phyloP scores from a whole-genome alignment of 495 filamentous ascomycete species.

The Aspergillus campestris region DNA sequence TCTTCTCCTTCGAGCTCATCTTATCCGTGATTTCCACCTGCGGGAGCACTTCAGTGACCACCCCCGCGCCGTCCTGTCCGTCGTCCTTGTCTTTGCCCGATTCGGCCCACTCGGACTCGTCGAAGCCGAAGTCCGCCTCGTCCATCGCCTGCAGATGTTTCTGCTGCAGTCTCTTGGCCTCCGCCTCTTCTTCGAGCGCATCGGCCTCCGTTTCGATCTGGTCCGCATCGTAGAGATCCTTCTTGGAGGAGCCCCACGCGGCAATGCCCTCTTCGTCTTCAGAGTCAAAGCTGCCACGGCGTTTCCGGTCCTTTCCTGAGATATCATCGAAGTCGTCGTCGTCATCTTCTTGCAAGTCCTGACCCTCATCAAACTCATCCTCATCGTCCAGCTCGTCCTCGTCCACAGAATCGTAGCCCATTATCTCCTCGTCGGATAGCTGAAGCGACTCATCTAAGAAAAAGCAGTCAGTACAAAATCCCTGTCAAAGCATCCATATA shows the following conservation, averaged over 20 bases:
- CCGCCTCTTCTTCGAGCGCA: constrained; percentile 84
- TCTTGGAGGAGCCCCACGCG: constrained; percentile 79
- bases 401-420: constrained; percentile 50
- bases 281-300: constrained; percentile 12
- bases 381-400: constrained; percentile 40
- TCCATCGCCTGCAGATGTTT: constrained; percentile 80
- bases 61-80: constrained; percentile 35
- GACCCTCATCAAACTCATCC: constrained; percentile 34
- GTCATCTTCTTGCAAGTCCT: constrained; percentile 27
- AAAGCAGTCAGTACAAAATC: not conserved
- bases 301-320: constrained; percentile 12
- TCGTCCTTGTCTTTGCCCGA: constrained; percentile 29
- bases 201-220: constrained; percentile 85
- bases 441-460: constrained; percentile 49
- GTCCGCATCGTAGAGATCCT: constrained; percentile 88
- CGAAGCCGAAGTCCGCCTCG: constrained; percentile 86
- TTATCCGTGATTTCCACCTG: constrained; percentile 72
- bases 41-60: constrained; percentile 75
- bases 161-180: constrained; percentile 77
- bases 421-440: constrained; percentile 81
- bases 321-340: constrained; percentile 22
- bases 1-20: constrained; percentile 65
- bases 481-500: constrained; percentile 14
- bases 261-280: constrained; percentile 65
- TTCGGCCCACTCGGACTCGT: constrained; percentile 74